Evolutionary conservation across 306 rosid genomes (phyloP), one percentile per base, ranked within the genome.

Genomic region (Casuarina glauca): DNA sequence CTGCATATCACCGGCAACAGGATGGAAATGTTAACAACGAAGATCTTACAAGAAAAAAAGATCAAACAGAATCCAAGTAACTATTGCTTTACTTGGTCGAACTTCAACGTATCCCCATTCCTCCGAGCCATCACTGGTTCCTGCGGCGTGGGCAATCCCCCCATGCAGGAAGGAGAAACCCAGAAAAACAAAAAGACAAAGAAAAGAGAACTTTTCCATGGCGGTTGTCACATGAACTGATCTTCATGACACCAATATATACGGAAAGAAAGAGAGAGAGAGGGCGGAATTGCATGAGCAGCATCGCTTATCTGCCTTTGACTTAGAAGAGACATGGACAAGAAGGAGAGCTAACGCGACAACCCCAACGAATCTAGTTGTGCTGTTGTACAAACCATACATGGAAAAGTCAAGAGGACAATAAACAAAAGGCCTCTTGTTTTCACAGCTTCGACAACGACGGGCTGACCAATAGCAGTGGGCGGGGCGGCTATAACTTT

Each of bases 51-150:
- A 16, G 20, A 35, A 3, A 7, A 26, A 26, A 26, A 26, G 32
- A 26, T 26, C 32, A 26, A 26, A 26, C 32, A 26, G 32, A 26
- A 26, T 26, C 32, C 32, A 26, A 26, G 32, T 26, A 26, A 26
- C 32, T 26, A 26, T 57, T 55, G 3, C 6, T 19, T 57, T 58
- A 58, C 64, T 58, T 19, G 64, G 64, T 58, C 64, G 64, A 58
- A 58, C 64, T 58, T 58, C 64, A 9, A 58, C 64, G 26, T 58
- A 58, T 58, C 64, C 64, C 64, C 64, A 58, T 32, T 58, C 38
- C 39, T 58, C 64, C 4, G 39, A 26, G 38, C 38, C 64, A 26
- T 58, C 64, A 58, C 3, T 6, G 39, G 38, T 58, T 58, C 64
- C 64, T 26, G 13, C 13, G 7, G 64, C 64, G 26, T 58, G 26